These are phyloP conservation scores for Kuraishia borneana DNA, from an alignment of 805 yeast genomes.

Conservation along the genomic window DNA sequence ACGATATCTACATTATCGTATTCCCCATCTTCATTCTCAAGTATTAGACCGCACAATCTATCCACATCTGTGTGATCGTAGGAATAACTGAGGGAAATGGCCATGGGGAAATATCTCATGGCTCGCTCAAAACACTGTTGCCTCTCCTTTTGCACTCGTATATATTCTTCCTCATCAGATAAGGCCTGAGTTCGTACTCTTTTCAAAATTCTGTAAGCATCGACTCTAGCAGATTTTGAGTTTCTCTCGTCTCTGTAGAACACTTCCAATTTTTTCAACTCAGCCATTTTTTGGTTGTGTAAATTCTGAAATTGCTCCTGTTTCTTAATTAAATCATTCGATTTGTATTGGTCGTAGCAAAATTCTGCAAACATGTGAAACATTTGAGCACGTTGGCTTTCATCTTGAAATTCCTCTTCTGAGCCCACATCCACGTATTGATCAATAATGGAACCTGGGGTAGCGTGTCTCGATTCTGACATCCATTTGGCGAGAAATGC, in stretches of 20 bases:
- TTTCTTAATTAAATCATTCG: constrained; percentile 29
- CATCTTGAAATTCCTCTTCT: constrained; percentile 8
- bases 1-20: constrained; percentile 33
- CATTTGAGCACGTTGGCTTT: constrained; percentile 26
- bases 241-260: constrained; percentile 29
- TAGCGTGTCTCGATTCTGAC: constrained; percentile 57
- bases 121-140: constrained; percentile 39
- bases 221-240: constrained; percentile 33
- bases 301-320: constrained; percentile 28
- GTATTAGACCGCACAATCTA: constrained; percentile 76
- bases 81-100: constrained; percentile 32
- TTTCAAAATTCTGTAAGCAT: constrained; percentile 40
- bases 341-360: constrained; percentile 54
- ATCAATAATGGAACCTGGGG: constrained; percentile 44
- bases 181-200: constrained; percentile 34
- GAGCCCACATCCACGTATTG: constrained; percentile 43
- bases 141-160: constrained; percentile 21
- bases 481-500: constrained; percentile 55
- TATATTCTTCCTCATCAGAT: constrained; percentile 37
- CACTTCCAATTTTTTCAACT: constrained; percentile 35
- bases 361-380: constrained; percentile 59
- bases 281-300: constrained; percentile 29
- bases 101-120: constrained; percentile 43
- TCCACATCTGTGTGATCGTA: constrained; percentile 51
- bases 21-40: constrained; percentile 41